Conservation (phyloP, 2,329 filamentous ascomycete genomes). For the Aspergillus sp. region DNA sequence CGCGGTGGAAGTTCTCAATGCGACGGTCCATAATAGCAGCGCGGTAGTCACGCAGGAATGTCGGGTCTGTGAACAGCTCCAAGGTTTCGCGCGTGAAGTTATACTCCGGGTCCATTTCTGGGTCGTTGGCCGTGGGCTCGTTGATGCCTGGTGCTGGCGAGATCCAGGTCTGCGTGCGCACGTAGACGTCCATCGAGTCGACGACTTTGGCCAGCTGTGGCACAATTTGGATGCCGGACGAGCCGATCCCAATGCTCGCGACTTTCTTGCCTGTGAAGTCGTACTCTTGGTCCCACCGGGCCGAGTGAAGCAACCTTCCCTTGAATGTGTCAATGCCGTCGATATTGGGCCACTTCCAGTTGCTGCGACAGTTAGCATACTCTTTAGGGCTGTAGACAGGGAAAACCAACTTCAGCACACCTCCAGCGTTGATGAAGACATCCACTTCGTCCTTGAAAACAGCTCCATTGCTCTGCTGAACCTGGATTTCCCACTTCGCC, state of each 20-base stretch:
- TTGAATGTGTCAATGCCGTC: constrained; percentile 26
- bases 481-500: constrained; percentile 17
- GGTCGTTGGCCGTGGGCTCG: constrained; percentile 12
- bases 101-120: constrained; percentile 5
- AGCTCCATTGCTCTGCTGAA: constrained; percentile 2
- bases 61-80: constrained; percentile 4
- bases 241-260: constrained; percentile 35
- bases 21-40: constrained; percentile 7
- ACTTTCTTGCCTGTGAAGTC: constrained; percentile 24
- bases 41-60: constrained; percentile 3
- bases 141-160: constrained; percentile 7
- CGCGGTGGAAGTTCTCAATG: constrained; percentile 3
- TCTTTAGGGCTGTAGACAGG: too few species aligned
- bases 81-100: constrained; percentile 3
- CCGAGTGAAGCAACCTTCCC: constrained; percentile 36
- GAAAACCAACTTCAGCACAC: constrained; percentile 19
- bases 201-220: constrained; percentile 10
- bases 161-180: constrained; percentile 29
- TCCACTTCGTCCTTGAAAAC: constrained; percentile 17
- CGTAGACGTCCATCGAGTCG: constrained; percentile 20
- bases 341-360: constrained; percentile 24
- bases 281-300: constrained; percentile 32
- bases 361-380: constrained; percentile 11
- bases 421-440: constrained; percentile 27
- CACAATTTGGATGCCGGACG: constrained; percentile 30